phyloP scores from a whole-genome alignment of 1,284 basidiomycete genomes.

The Cryptococcus hybrid region DNA sequence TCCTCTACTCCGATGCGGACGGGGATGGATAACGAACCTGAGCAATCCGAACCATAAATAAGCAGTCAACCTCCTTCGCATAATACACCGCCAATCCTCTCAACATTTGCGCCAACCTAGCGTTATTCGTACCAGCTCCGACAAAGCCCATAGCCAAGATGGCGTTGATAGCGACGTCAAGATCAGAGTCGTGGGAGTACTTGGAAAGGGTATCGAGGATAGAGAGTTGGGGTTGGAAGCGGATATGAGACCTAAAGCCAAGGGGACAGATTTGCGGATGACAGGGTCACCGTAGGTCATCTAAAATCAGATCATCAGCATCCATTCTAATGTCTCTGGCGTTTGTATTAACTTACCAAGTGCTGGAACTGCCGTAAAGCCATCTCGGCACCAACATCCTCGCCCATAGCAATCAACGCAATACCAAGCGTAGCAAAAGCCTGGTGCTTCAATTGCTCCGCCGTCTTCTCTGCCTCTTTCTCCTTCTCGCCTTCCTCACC shows the following conservation, averaged over 20 bases:
- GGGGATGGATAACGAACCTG: slow-evolving; percentile 53
- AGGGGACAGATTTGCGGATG: slow-evolving; percentile 90
- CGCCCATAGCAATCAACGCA: slow-evolving; percentile 95
- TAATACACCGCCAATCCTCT: slow-evolving; percentile 96
- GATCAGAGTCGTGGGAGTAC: slow-evolving; percentile 98
- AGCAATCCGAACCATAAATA: slow-evolving; percentile 95
- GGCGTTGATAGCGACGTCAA: slow-evolving; percentile 91
- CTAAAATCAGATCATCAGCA: slow-evolving; percentile 50
- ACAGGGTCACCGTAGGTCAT: slow-evolving; percentile 98
- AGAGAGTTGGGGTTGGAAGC: slow-evolving; percentile 91
- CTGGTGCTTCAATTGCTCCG: slow-evolving; percentile 80
- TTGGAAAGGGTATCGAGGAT: slow-evolving; percentile 99
- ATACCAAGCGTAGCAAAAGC: slow-evolving; percentile 93
- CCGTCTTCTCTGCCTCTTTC: slow-evolving; percentile 50
- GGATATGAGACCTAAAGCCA: slow-evolving; percentile 91
- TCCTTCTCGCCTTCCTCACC: slow-evolving; percentile 11
- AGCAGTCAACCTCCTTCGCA: slow-evolving; percentile 92
- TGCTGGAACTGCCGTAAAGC: slow-evolving; percentile 91
- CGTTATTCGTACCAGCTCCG: slow-evolving; percentile 98
- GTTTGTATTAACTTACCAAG: slow-evolving; percentile 57
- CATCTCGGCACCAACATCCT: slow-evolving; percentile 98
- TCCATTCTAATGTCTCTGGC: background rate
- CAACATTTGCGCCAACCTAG: slow-evolving; percentile 95
- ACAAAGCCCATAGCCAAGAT: slow-evolving; percentile 99
- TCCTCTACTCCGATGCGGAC: background rate